Conservation (phyloP, 2,329 filamentous ascomycete genomes). For the Aspergillus intermedius region DNA sequence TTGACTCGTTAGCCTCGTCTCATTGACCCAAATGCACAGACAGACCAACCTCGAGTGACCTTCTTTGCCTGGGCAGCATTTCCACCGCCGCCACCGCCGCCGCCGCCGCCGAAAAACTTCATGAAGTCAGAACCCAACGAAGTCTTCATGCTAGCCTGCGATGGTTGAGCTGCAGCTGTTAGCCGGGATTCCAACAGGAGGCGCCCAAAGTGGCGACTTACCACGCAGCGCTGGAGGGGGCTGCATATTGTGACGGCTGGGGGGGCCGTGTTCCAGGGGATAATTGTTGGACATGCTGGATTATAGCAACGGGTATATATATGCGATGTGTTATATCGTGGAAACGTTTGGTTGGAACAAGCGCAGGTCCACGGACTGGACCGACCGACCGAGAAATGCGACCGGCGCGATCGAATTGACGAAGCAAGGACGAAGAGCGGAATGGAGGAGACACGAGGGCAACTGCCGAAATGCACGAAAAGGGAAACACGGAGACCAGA, state of each 20-base stretch:
- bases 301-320: constrained; percentile 8
- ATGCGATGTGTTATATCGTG: background rate
- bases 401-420: constrained; percentile 9
- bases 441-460: background rate
- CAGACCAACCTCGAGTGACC: constrained; percentile 60
- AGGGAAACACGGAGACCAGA: background rate
- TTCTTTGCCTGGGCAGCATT: constrained; percentile 53
- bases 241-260: background rate
- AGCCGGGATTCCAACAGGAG: background rate
- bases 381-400: constrained; percentile 8
- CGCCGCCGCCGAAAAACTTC: constrained; percentile 53
- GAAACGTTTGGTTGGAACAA: too few relatives aligned
- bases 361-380: background rate
- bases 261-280: constrained; percentile 18
- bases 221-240: constrained; percentile 3
- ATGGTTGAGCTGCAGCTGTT: constrained; percentile 12
- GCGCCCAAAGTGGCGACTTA: constrained; percentile 8
- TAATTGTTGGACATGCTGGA: constrained; percentile 7
- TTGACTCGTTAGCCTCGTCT: constrained; percentile 26
- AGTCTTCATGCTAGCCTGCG: constrained; percentile 6
- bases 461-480: background rate
- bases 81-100: too few relatives aligned
- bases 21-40: background rate
- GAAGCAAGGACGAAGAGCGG: constrained; percentile 1
- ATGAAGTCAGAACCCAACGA: constrained; percentile 24